phyloP scores from a whole-genome alignment of 441 rosid species.

The Aleurites moluccanus region DNA sequence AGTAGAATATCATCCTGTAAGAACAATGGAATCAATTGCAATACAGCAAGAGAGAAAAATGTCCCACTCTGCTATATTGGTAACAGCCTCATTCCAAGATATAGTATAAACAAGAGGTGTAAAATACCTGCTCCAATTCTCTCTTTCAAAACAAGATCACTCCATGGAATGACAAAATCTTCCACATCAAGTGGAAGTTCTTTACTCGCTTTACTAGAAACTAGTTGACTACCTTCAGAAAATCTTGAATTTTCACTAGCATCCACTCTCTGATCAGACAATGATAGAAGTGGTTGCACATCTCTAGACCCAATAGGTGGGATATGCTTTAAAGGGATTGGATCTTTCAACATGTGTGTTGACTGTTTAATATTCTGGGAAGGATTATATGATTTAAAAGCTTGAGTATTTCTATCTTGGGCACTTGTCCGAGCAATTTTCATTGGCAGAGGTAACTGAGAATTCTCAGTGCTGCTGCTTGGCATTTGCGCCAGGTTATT shows the following conservation, averaged over 20 bases:
- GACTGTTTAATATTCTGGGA: slow-evolving; percentile 43
- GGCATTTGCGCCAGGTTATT: slow-evolving; percentile 42
- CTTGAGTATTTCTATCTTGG: slow-evolving; percentile 45
- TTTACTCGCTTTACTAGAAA: slow-evolving; percentile 45
- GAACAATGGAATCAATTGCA: slow-evolving; percentile 9
- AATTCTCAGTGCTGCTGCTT: slow-evolving; percentile 39
- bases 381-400: slow-evolving; percentile 34
- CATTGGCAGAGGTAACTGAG: slow-evolving; percentile 40
- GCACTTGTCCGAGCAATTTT: slow-evolving; percentile 34
- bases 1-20: slow-evolving; percentile 20
- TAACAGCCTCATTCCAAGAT: slow-evolving; percentile 6
- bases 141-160: slow-evolving; percentile 86
- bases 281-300: slow-evolving; percentile 30
- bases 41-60: slow-evolving; percentile 16
- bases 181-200: slow-evolving; percentile 73
- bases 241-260: slow-evolving; percentile 38
- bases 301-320: slow-evolving; percentile 42
- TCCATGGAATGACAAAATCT: slow-evolving; percentile 89
- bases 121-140: slow-evolving; percentile 93
- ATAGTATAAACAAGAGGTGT: slow-evolving; percentile 4
- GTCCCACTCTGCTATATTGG: neutral
- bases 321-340: slow-evolving; percentile 38
- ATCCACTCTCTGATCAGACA: slow-evolving; percentile 37
- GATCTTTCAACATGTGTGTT: slow-evolving; percentile 43
- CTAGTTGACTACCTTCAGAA: slow-evolving; percentile 39